Evolutionary conservation across 305 asterid genomes (phyloP).

Genomic region (Solanum chacoense): DNA sequence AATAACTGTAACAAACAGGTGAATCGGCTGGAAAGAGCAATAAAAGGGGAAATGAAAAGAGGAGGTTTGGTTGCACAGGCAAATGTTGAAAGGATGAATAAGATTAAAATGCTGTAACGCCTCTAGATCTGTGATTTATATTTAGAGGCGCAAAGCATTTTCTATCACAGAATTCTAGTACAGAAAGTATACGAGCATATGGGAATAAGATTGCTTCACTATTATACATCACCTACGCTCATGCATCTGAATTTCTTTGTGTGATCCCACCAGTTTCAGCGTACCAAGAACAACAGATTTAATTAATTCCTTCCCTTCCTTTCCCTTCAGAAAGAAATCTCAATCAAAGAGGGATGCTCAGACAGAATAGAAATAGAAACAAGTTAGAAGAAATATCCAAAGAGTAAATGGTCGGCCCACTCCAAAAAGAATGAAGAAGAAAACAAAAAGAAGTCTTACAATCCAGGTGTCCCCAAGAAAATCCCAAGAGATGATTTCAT

Average conservation of each 20-base stretch:
- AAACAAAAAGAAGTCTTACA: not conserved
- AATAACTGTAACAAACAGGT: not conserved
- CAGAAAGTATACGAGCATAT: not conserved
- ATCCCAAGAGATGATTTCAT: not conserved
- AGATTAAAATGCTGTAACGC: not conserved
- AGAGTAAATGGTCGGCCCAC: not conserved
- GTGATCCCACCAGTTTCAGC: not conserved
- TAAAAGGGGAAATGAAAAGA: not conserved
- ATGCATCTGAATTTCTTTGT: not conserved
- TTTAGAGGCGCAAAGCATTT: not conserved
- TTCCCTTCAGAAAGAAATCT: not conserved
- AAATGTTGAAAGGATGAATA: not conserved
- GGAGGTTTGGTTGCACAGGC: not conserved
- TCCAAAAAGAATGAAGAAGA: not conserved
- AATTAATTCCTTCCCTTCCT: not conserved
- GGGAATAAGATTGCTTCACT: not conserved
- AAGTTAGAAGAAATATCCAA: not conserved
- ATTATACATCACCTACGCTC: not conserved
- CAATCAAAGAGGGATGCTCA: not conserved
- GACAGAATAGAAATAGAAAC: not conserved
- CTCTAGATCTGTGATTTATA: not conserved
- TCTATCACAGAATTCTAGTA: not conserved
- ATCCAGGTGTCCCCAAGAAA: not conserved
- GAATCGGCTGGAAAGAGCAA: not conserved
- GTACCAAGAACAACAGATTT: not conserved